Percentiles rank a stretch among this genome's conserved stretches.
phyloP scores from a whole-genome alignment of 2,329 filamentous ascomycete species.

The Diaporthe vexans region DNA sequence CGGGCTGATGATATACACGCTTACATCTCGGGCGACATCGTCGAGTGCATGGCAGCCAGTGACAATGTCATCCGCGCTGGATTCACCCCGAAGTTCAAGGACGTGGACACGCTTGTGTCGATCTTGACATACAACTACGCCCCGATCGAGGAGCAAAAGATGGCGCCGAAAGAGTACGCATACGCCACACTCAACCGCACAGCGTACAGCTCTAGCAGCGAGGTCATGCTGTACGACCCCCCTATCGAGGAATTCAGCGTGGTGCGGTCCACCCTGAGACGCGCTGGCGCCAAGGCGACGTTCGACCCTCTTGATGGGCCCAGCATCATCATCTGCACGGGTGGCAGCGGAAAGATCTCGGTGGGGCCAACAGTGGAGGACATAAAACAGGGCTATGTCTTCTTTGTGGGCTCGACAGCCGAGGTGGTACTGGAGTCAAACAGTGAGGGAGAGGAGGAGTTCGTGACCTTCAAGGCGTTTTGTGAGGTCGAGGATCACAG shows the following conservation, averaged over 20 bases:
- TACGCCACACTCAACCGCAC: slow-evolving; percentile 86
- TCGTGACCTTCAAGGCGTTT: slow-evolving; percentile 94
- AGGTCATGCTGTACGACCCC: slow-evolving; percentile 86
- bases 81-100: slow-evolving; percentile 99
- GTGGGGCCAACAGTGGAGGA: slow-evolving; percentile 87
- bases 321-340: slow-evolving; percentile 92
- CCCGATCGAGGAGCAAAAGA: slow-evolving; percentile 95
- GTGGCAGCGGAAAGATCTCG: slow-evolving; percentile 84
- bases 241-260: slow-evolving; percentile 98
- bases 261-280: slow-evolving; percentile 81
- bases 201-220: slow-evolving; percentile 83
- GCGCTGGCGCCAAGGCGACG: slow-evolving; percentile 82
- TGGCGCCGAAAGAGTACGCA: slow-evolving; percentile 86
- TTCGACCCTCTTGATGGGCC: slow-evolving; percentile 91
- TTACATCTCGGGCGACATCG: slow-evolving; percentile 92
- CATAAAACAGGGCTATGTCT: slow-evolving; percentile 80
- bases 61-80: slow-evolving; percentile 98
- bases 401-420: slow-evolving; percentile 89
- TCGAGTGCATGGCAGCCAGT: slow-evolving; percentile 99
- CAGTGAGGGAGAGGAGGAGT: slow-evolving; percentile 69
- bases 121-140: slow-evolving; percentile 98
- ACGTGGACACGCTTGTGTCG: slow-evolving; percentile 86
- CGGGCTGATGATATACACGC: slow-evolving; percentile 98
- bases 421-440: slow-evolving; percentile 82
- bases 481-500: slow-evolving; percentile 79